phyloP scores from a whole-genome alignment of 2,329 filamentous ascomycete genomes.

The Exophiala oligosperma region DNA sequence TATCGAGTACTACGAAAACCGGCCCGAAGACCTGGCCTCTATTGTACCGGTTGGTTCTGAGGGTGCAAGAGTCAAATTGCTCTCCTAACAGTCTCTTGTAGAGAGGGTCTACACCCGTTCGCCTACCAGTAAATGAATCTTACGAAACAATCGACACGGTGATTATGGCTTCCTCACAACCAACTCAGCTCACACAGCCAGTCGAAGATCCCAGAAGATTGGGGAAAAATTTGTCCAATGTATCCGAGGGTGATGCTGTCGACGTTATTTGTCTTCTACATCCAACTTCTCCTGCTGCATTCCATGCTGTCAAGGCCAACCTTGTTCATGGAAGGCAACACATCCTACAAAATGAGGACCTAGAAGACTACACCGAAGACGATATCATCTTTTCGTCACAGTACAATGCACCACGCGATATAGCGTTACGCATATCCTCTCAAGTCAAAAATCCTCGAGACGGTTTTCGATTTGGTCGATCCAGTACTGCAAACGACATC shows the following conservation, averaged over 20 bases:
- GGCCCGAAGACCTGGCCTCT: constrained; percentile 4
- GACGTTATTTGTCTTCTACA: constrained; percentile 89
- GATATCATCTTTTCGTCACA: constrained; percentile 37
- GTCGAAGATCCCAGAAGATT: constrained; percentile 77
- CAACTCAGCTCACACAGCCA: constrained; percentile 69
- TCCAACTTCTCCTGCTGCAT: constrained; percentile 72
- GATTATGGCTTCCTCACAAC: constrained; percentile 36
- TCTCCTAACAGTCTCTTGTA: too few species aligned
- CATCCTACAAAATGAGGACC: constrained; percentile 55
- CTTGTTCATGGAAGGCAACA: constrained; percentile 56
- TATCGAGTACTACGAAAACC: constrained; percentile 14
- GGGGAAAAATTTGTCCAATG: constrained; percentile 77
- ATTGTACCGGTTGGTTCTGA: constrained; percentile 9
- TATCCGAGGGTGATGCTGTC: constrained; percentile 77
- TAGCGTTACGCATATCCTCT: constrained; percentile 79
- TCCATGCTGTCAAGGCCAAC: constrained; percentile 65
- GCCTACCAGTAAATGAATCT: neutral
- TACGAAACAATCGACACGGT: constrained; percentile 5
- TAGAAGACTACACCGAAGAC: constrained; percentile 43
- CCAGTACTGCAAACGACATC: constrained; percentile 69
- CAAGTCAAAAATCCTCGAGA: constrained; percentile 64
- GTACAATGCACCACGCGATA: constrained; percentile 50
- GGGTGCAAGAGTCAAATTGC: neutral
- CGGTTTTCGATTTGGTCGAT: constrained; percentile 88
- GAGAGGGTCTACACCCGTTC: neutral